Base-by-base conservation (phyloP, 2,329 filamentous ascomycete genomes). In the Bipolaris gigantea region DNA sequence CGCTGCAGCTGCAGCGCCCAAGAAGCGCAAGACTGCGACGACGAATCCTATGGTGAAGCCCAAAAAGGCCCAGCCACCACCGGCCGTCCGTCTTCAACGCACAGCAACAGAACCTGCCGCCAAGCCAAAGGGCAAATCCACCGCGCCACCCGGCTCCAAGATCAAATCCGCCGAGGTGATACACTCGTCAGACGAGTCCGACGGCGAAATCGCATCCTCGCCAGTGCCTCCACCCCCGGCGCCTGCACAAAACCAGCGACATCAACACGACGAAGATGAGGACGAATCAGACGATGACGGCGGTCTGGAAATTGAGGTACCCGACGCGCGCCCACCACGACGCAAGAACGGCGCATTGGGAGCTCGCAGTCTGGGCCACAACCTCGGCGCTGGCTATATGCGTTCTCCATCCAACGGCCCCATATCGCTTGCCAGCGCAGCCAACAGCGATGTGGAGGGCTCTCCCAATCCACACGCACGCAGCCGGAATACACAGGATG, bases 371-470 rank as follows among this genome's bases (percentile, higher is more conserved):
- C 50, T 72, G 47, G 53, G 65, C 44, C 57, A 68, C 52, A 50
- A 65, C 23, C 59, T 75, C 1, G 70, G 69, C 18, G 50, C 56
- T 5, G 55, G 61, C 5, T 59, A 63, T n/a, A 55, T 62, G 25
- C 61, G 63, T 9, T 68, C 66, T 2, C 70, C 72, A 0, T 65
- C 63, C 19, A 65, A 67, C 23, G 76, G 77, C 3, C 78, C 77
- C 2, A 78, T 79, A 40, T 75, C 71, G 15, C 67, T 79, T 34
- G 74, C 73, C 15, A 76, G 74, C 55, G 77, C 76, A 1, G 76
- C 77, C 7, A 77, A 69, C 52, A 77, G 66, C 43, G 52, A 55
- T 2, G 65, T 58, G 3, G 63, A 66, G 38, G 67, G 67, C 15
- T 65, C 63, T 9, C 69, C 72, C 4, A 67, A 70, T 36, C 61